Evolutionary conservation across 495 filamentous ascomycete species (phyloP).

Genomic region (Schizothecium vesticola): DNA sequence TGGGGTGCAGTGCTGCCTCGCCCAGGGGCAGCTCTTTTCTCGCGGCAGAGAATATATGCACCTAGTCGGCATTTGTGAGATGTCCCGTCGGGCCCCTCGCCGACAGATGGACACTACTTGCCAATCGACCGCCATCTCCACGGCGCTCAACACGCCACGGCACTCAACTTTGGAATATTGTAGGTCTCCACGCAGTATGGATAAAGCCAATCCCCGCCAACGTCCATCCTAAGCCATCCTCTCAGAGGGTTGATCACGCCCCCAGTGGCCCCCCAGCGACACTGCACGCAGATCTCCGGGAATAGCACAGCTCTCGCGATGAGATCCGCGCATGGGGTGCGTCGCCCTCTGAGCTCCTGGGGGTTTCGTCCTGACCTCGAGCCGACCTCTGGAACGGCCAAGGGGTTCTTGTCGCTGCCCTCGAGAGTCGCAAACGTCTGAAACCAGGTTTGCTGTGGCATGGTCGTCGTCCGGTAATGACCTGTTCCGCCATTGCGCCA

Average conservation of each 20-base stretch:
- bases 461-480: not conserved
- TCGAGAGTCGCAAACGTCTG: not conserved
- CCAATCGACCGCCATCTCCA: too few relatives aligned
- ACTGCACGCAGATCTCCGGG: constrained; percentile 2
- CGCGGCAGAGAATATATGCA: not conserved
- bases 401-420: not conserved
- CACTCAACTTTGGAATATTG: not conserved
- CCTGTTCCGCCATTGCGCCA: not conserved
- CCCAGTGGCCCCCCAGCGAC: not conserved
- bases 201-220: not conserved
- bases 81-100: not conserved
- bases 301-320: constrained; percentile 4
- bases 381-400: not conserved
- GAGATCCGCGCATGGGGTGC: not conserved
- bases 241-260: not conserved
- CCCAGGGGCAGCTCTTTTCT: not conserved
- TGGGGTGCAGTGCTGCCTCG: not conserved
- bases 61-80: not conserved
- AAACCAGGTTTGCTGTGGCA: not conserved
- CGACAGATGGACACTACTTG: not conserved
- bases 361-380: not conserved
- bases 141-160: too few relatives aligned
- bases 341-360: not conserved
- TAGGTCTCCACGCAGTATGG: not conserved
- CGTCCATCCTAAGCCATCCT: not conserved